Base-by-base conservation (phyloP, 257 asterid genomes). In the Nicotiana knightiana region DNA sequence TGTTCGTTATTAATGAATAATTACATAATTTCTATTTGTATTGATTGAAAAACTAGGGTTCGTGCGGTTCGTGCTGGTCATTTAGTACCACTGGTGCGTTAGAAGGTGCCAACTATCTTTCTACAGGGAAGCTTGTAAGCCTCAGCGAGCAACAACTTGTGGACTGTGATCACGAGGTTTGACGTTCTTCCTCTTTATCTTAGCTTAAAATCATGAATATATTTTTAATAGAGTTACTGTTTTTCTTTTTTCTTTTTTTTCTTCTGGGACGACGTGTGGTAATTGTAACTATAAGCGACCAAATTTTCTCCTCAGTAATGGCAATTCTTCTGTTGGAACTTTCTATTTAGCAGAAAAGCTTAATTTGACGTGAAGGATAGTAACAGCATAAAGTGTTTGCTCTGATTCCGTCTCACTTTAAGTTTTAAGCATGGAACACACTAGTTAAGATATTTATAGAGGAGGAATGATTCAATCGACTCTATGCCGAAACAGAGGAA, bases 91-190 rank as follows among this genome's bases (percentile, higher is more conserved):
- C 97, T 0, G 98, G 98, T 78, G 98, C 97, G 11, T 76, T 94
- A 84, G 98, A 94, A 87, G 98, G 97, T 81, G 96, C 98, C 82
- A 90, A 93, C 78, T 94, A 76, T 86, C 86, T 94, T 17, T 91
- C 98, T 11, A 94, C 96, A 3, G 97, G 98, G 86, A 91, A 90
- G 58, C 92, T 94, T 63, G 94, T 82, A 89, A 93, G 93, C 88
- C 97, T 94, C 81, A 93, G 97, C 82, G 97, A 94, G 90, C 98
- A 94, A 78, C 98, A 94, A 88, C 96, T 93, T 78, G 97, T 94
- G 61, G 97, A 94, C 76, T 94, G 98, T 83, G 98, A 94, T 78
- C 98, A 94, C 48, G 97, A 91, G 98, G 98, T 92, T 73, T 76
- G 82, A 17, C 5, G 18, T 82, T 48, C 61, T 67, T 30, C 2